Base-by-base conservation (phyloP, 202 grass and related monocot genomes). In the Brachypodium distachyon region DNA sequence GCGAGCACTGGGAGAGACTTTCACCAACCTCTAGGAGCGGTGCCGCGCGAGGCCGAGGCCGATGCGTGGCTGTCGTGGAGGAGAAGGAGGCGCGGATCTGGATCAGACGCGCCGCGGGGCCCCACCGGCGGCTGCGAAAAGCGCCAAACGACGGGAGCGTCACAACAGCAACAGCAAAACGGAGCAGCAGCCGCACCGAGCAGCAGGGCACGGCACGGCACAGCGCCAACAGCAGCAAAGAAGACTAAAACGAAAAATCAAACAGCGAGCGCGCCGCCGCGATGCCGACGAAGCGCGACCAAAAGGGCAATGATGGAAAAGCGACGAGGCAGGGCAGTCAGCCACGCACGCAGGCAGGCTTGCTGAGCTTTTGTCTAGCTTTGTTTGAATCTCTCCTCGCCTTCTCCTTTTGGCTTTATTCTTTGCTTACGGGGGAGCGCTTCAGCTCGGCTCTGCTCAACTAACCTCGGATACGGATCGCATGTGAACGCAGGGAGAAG, bases 31-130 rank as follows among this genome's bases (percentile, higher is more conserved):
- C 64, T 74, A 14, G 72, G 21, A 63, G 81, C 75, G 49, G 39
- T 82, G 74, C 85, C 76, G 56, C 81, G 78, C 74, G 85, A 67
- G 55, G 61, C n/a, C n/a, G n/a, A n/a, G n/a, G n/a, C n/a, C n/a
- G n/a, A n/a, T n/a, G n/a, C 72, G 72, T 77, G 49, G 55, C 72
- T 55, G 86, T 72, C 57, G 33, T 55, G 12, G 53, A 74, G 31
- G 7, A 38, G 78, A 61, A 62, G 81, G 75, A 49, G 74, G 27
- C 68, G 51, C 62, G 87, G 90, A 90, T 96, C 93, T 90, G 87
- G 90, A 83, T 84, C 87, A 64, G 46, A 3, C 36, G 16, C 77
- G 79, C 60, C 71, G 48, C 70, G 70, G 50, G 51, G 54, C 32
- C 81, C 82, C 72, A 73, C 76, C 82, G 86, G 67, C 86, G 67